Evolutionary conservation across 768 basidiomycete species (phyloP).

Genomic region (Lentinula sp.): DNA sequence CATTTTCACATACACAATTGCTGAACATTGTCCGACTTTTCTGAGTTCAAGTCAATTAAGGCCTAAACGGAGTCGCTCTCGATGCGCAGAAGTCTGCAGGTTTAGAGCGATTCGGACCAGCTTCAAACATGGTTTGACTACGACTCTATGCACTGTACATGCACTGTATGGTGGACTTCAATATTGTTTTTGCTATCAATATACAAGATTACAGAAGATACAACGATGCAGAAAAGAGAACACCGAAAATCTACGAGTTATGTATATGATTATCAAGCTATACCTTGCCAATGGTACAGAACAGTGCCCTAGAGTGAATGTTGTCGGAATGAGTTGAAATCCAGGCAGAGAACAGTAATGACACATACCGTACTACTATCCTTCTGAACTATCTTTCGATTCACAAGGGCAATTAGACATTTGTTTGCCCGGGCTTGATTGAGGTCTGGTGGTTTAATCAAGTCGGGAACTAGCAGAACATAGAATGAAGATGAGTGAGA

Average conservation of each 20-base stretch:
- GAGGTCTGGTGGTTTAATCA: constrained; percentile 75
- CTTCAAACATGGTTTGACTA: too few relatives aligned
- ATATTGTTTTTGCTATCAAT: too few relatives aligned
- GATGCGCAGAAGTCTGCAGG: too few relatives aligned
- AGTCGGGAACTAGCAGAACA: constrained; percentile 53
- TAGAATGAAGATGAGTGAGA: not conserved
- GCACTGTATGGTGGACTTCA: too few relatives aligned
- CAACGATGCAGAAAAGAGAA: not conserved
- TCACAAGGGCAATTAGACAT: constrained; percentile 86
- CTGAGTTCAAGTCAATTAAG: too few relatives aligned
- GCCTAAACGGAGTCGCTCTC: too few relatives aligned
- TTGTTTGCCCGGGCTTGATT: constrained; percentile 91
- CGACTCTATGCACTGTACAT: too few relatives aligned
- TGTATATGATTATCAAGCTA: not conserved
- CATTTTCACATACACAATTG: not conserved
- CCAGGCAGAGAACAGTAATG: not conserved
- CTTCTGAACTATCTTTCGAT: constrained; percentile 78
- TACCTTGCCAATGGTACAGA: constrained; percentile 65
- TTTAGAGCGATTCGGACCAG: too few relatives aligned
- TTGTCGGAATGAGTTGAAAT: not conserved
- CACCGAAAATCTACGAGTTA: not conserved
- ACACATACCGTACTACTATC: constrained; percentile 55
- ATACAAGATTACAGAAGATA: not conserved
- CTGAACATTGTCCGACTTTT: not conserved
- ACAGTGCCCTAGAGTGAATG: constrained; percentile 51